phyloP scores from a whole-genome alignment of 83 land plant genomes.

The Thuja plicata region DNA sequence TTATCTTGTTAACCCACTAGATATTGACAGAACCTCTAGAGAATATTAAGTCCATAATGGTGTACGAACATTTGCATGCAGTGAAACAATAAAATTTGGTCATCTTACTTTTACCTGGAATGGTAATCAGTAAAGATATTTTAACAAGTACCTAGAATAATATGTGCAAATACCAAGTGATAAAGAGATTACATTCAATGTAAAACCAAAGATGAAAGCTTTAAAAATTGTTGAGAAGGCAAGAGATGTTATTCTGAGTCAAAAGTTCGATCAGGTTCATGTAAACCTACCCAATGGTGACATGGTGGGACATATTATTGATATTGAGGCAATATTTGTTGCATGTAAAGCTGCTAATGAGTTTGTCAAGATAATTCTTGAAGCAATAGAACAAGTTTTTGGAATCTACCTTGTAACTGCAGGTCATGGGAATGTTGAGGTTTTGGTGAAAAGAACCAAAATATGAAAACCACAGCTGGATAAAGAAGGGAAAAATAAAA shows the following conservation, averaged over 20 bases:
- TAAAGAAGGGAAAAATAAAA: slow-evolving; percentile 75
- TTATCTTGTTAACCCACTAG: slow-evolving; percentile 92
- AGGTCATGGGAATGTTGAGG: slow-evolving; percentile 98
- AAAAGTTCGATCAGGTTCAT: slow-evolving; percentile 90
- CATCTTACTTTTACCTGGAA: slow-evolving; percentile 99
- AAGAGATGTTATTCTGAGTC: slow-evolving; percentile 81
- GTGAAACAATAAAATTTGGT: slow-evolving; percentile 98
- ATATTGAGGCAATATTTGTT: slow-evolving; percentile 81
- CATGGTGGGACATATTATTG: slow-evolving; percentile 99
- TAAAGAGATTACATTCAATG: slow-evolving; percentile 83
- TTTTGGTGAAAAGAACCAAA: slow-evolving; percentile 92
- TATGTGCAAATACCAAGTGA: slow-evolving; percentile 98
- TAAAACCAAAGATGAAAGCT: slow-evolving; percentile 96
- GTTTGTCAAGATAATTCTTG: slow-evolving; percentile 93
- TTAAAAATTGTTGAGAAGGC: slow-evolving; percentile 87
- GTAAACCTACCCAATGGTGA: slow-evolving; percentile 97
- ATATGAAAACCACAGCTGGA: slow-evolving; percentile 74
- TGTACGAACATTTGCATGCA: slow-evolving; percentile 94
- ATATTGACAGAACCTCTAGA: slow-evolving; percentile 95
- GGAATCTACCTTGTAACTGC: slow-evolving; percentile 96
- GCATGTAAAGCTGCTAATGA: slow-evolving; percentile 95
- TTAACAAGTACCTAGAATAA: slow-evolving; percentile 60
- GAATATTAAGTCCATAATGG: slow-evolving; percentile 89
- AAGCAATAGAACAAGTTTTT: slow-evolving; percentile 90
- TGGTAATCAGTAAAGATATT: slow-evolving; percentile 91